These are phyloP conservation scores for Metschnikowia bowlesiae DNA, from an alignment of 805 yeast genomes.

Conservation along the genomic window DNA sequence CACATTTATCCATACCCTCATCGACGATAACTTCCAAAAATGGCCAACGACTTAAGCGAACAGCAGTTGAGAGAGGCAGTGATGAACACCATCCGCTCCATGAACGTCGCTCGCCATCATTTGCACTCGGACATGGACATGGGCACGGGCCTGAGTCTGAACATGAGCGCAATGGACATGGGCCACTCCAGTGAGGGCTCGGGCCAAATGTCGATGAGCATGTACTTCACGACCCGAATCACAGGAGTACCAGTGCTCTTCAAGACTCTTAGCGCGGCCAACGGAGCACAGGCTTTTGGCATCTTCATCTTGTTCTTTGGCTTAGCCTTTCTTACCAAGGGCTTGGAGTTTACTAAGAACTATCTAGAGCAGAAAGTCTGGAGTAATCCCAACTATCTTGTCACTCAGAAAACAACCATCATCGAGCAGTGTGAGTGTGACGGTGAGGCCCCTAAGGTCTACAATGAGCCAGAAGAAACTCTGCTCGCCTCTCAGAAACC, in stretches of 20 bases:
- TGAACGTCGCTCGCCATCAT: neutral
- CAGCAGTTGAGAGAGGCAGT: neutral
- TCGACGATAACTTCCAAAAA: neutral
- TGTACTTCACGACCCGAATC: constrained; percentile 50
- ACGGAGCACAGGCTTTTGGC: constrained; percentile 65
- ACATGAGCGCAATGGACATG: constrained; percentile 2
- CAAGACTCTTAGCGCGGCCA: constrained; percentile 46
- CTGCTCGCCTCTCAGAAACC: constrained; percentile 5
- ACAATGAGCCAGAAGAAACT: constrained; percentile 5
- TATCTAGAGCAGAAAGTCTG: constrained; percentile 67
- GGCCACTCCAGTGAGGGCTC: neutral
- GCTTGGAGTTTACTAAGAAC: constrained; percentile 53
- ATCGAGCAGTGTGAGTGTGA: constrained; percentile 19
- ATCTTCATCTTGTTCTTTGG: constrained; percentile 60
- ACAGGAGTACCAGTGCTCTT: constrained; percentile 61
- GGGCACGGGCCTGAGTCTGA: neutral
- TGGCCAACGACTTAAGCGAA: neutral
- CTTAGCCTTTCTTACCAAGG: constrained; percentile 55
- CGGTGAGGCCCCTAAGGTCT: constrained; percentile 9
- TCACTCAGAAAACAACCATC: constrained; percentile 12
- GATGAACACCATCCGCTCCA: neutral
- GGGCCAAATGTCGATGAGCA: constrained; percentile 45
- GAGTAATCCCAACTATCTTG: constrained; percentile 37
- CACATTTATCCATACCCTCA: neutral
- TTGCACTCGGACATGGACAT: neutral